phyloP scores from a whole-genome alignment of 2,329 filamentous ascomycete species.

The Stemphylium lycopersici region DNA sequence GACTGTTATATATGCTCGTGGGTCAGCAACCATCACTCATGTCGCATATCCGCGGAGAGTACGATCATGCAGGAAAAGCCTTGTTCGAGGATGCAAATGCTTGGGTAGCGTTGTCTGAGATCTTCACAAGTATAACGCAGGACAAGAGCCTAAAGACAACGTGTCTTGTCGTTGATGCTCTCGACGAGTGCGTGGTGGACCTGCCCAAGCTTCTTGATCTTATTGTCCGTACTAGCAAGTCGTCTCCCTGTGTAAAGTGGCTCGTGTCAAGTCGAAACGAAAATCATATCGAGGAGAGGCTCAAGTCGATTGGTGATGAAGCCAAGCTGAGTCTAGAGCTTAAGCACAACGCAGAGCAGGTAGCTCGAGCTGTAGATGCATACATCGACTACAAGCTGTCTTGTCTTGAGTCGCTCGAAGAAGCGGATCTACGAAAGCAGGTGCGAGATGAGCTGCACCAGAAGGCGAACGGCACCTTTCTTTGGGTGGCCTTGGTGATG shows the following conservation, averaged over 20 bases:
- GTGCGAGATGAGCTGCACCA: too few relatives aligned
- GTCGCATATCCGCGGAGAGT: slow-evolving; percentile 27
- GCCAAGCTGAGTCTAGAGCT: too few relatives aligned
- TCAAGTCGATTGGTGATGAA: too few relatives aligned
- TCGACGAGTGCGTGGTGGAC: slow-evolving; percentile 17
- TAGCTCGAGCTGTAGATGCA: too few relatives aligned
- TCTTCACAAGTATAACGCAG: slow-evolving; percentile 51
- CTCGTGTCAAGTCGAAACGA: too few relatives aligned
- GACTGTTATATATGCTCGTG: slow-evolving; percentile 52
- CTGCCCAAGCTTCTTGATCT: not conserved
- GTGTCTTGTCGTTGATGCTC: slow-evolving; percentile 19
- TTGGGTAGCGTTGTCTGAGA: slow-evolving; percentile 24
- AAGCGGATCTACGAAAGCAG: too few relatives aligned
- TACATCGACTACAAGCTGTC: too few relatives aligned
- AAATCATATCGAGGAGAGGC: too few relatives aligned
- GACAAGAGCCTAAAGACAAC: slow-evolving; percentile 29
- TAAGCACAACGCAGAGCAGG: too few relatives aligned
- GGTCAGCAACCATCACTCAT: slow-evolving; percentile 41
- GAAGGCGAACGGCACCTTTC: slow-evolving; percentile 8
- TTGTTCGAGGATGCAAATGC: slow-evolving; percentile 43
- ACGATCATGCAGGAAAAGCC: slow-evolving; percentile 23
- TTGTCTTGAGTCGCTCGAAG: too few relatives aligned
- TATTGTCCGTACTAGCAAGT: too few relatives aligned
- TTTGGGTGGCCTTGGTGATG: not conserved
- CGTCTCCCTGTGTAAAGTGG: too few relatives aligned